Percentiles rank a stretch among this genome's conserved stretches.
phyloP scores from a whole-genome alignment of 208 protist species.

The Strigomonas galati region DNA sequence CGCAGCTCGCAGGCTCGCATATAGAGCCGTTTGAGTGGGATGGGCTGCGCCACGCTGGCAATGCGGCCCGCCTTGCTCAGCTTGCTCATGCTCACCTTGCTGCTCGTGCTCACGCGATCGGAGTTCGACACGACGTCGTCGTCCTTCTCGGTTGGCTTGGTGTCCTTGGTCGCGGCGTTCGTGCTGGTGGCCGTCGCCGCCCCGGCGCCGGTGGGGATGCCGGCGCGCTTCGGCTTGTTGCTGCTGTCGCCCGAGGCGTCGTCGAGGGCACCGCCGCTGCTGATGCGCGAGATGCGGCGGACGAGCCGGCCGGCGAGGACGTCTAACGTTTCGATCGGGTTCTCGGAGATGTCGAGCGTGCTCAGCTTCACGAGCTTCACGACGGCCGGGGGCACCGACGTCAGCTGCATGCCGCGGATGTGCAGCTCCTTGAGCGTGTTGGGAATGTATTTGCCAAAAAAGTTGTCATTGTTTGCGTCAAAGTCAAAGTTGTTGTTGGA shows the following conservation, averaged over 20 bases:
- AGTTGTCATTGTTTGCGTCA: conserved; percentile 45
- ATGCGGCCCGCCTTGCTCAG: conserved; percentile 67
- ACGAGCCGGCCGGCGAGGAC: conserved; percentile 79
- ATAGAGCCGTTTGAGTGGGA: conserved; percentile 67
- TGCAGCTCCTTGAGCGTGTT: conserved; percentile 67
- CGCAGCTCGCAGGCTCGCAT: conserved; percentile 65
- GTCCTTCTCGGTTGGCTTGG: conserved; percentile 3
- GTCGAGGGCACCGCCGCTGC: conserved; percentile 3
- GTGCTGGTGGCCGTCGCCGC: conserved; percentile 1
- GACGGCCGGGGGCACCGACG: conserved; percentile 63
- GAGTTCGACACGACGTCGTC: not conserved
- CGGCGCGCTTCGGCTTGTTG: too few relatives aligned
- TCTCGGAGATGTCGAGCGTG: conserved; percentile 69
- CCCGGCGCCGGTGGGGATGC: conserved; percentile 8
- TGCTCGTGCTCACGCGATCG: conserved; percentile 26
- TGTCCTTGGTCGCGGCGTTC: not conserved
- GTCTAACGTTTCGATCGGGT: conserved; percentile 80
- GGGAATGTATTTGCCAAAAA: conserved; percentile 65
- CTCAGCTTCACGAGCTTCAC: conserved; percentile 48
- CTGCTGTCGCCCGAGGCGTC: conserved; percentile 23
- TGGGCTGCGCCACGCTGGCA: conserved; percentile 49
- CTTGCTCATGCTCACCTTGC: conserved; percentile 60
- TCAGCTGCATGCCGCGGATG: conserved; percentile 57
- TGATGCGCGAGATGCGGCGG: conserved; percentile 33
- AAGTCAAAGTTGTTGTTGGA: conserved; percentile 73